Base-by-base conservation (phyloP, 441 rosid genomes). In the Rhodomyrtus psidioides region DNA sequence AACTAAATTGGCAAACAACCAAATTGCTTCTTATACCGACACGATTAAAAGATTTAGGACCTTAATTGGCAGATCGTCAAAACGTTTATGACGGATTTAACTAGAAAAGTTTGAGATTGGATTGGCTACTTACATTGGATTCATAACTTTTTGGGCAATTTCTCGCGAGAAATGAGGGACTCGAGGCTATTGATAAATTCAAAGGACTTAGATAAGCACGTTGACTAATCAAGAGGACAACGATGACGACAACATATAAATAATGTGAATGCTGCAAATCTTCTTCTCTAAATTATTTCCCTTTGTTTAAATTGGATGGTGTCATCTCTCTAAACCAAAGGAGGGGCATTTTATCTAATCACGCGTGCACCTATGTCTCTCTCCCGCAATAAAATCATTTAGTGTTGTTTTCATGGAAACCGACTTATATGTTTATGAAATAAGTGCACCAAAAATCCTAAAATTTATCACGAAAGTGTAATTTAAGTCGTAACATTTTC, bases 51-150 rank as follows among this genome's bases (percentile, higher is more conserved):
- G n/a, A n/a, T n/a, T n/a, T n/a, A n/a, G n/a, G n/a, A n/a, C n/a
- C n/a, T n/a, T n/a, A n/a, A n/a, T n/a, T n/a, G n/a, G n/a, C n/a
- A n/a, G n/a, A n/a, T n/a, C n/a, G n/a, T n/a, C n/a, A n/a, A n/a
- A n/a, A n/a, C n/a, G n/a, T n/a, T n/a, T n/a, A n/a, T n/a, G n/a
- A n/a, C n/a, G n/a, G n/a, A n/a, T n/a, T n/a, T n/a, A n/a, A 34
- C 34, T 17, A 0, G 1, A 62, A 30, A 30, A 0, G 2, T 9
- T 1, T 65, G 4, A 4, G 4, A 7, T 7, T 59, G 6, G 16
- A 60, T 60, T 60, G 0, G 9, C 17, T 1, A 0, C 0, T 19
- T 5, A 28, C 3, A 28, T 16, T 15, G 28, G 4, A 21, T 60
- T 60, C 0, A 27, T 14, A 5, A 60, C 1, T 28, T 60, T 15